Evolutionary conservation across 495 filamentous ascomycete species (phyloP).

Genomic region (Penicillium angulare): DNA sequence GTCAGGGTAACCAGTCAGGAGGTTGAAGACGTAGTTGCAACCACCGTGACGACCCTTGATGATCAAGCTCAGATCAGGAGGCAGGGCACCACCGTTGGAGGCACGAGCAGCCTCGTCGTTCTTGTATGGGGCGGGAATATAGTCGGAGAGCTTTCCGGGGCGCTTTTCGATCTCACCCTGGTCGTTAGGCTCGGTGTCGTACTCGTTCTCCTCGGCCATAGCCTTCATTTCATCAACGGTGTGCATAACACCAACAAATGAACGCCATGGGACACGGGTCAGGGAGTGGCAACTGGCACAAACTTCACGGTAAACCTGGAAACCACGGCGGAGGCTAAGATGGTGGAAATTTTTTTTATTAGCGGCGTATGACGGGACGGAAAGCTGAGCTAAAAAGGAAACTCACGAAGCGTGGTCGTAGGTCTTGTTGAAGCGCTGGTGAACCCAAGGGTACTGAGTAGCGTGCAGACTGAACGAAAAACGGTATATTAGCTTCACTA

Average conservation of each 20-base stretch:
- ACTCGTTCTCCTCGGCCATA: slow-evolving; percentile 96
- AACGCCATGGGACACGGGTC: slow-evolving; percentile 86
- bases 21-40: slow-evolving; percentile 95
- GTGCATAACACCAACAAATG: slow-evolving; percentile 85
- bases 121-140: slow-evolving; percentile 91
- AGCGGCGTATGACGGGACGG: slow-evolving; percentile 15
- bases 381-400: not conserved
- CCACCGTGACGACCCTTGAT: slow-evolving; percentile 97
- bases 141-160: slow-evolving; percentile 96
- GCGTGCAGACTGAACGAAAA: slow-evolving; percentile 70
- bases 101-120: slow-evolving; percentile 98
- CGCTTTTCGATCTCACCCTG: slow-evolving; percentile 98
- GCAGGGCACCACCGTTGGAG: slow-evolving; percentile 96
- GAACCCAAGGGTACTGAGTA: slow-evolving; percentile 93
- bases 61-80: slow-evolving; percentile 96
- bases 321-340: slow-evolving; percentile 89
- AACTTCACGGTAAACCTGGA: slow-evolving; percentile 99
- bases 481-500: slow-evolving; percentile 12
- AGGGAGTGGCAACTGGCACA: slow-evolving; percentile 98
- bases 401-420: slow-evolving; percentile 96
- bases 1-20: slow-evolving; percentile 98
- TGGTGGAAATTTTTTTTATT: slow-evolving; percentile 25
- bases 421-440: slow-evolving; percentile 83
- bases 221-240: slow-evolving; percentile 97
- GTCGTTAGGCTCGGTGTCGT: slow-evolving; percentile 97